Percentiles rank a stretch among this genome's conserved stretches.
These are phyloP conservation scores for Sparassis latifolia DNA, from an alignment of 1,284 basidiomycete species.

Conservation along the genomic window DNA sequence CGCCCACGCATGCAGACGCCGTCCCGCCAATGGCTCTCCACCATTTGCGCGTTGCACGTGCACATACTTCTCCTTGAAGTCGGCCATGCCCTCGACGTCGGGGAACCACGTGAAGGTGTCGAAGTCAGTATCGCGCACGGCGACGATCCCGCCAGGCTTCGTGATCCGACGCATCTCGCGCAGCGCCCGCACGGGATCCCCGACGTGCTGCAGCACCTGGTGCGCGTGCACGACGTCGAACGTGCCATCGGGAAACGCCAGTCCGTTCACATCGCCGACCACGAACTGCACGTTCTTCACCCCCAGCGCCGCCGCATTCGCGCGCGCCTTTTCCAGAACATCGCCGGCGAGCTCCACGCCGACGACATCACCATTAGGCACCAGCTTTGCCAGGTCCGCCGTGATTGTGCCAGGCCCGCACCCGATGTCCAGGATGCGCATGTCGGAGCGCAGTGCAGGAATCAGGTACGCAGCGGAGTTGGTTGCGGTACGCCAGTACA, in stretches of 20 bases:
- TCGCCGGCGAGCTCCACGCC: constrained; percentile 30
- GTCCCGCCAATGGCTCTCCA: constrained; percentile 25
- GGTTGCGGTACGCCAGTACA: constrained; percentile 34
- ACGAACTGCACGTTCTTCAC: constrained; percentile 29
- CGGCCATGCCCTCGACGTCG: constrained; percentile 19
- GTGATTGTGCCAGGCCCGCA: constrained; percentile 43
- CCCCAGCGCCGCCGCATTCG: constrained; percentile 20
- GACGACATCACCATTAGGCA: constrained; percentile 34
- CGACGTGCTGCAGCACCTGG: constrained; percentile 38
- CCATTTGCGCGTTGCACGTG: constrained; percentile 22
- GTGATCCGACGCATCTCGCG: constrained; percentile 38
- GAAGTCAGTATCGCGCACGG: constrained; percentile 31
- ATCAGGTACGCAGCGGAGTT: constrained; percentile 39
- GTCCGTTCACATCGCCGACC: constrained; percentile 26
- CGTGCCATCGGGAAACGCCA: constrained; percentile 29
- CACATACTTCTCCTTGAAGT: constrained; percentile 20
- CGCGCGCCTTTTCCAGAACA: constrained; percentile 26
- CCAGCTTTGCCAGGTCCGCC: constrained; percentile 31
- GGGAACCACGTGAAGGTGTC: constrained; percentile 27
- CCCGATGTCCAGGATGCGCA: constrained; percentile 39
- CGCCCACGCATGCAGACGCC: constrained; percentile 25
- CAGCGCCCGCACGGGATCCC: constrained; percentile 32
- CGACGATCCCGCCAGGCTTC: constrained; percentile 36
- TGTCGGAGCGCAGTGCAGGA: constrained; percentile 29
- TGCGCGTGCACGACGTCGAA: constrained; percentile 42